Base-by-base conservation (phyloP, 2,329 filamentous ascomycete species). In the Hymenoscyphus fructigenus region DNA sequence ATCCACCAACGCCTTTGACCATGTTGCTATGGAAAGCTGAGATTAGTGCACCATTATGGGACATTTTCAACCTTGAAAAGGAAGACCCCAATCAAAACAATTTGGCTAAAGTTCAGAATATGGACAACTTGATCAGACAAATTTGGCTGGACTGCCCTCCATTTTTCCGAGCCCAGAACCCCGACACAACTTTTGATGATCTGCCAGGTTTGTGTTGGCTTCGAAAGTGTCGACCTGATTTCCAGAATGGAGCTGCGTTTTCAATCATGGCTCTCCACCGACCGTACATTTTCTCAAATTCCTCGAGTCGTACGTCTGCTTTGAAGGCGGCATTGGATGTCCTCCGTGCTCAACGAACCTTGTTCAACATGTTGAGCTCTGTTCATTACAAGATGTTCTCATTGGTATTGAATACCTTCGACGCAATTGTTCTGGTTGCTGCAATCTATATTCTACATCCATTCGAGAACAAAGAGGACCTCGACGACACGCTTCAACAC, bases 371-470 rank as follows among this genome's bases (percentile, higher is more conserved):
- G 36, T 74, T 87, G 14, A 78, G 78, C 20, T 79, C 81, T 17
- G 79, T 82, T 53, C 82, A 85, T 60, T 87, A 83, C 69, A 81
- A 81, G 68, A 80, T 81, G 70, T 79, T 85, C 68, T 79, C 82
- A 17, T 78, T 88, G 3, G 88, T 88, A 72, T 87, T 87, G 61
- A 85, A 84, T 61, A 88, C 84, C 6, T 88, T 89, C 65, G 86
- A 89, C 69, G 86, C 86, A 15, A 82, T 88, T 23, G 84, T 88
- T 17, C 78, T 88, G 63, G 79, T 88, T 61, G 83, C 86, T 0
- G 83, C 84, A 20, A 83, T 88, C 36, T 87, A 84, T 71, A 87
- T 88, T 38, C 73, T 88, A 9, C 87, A 87, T 66, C 85, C 86
- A 0, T 78, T 77, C 26, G 85, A 88, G 69, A 82, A 86, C 63